Evolutionary conservation across 495 filamentous ascomycete species (phyloP).

Genomic region (Annulohypoxylon nitens): DNA sequence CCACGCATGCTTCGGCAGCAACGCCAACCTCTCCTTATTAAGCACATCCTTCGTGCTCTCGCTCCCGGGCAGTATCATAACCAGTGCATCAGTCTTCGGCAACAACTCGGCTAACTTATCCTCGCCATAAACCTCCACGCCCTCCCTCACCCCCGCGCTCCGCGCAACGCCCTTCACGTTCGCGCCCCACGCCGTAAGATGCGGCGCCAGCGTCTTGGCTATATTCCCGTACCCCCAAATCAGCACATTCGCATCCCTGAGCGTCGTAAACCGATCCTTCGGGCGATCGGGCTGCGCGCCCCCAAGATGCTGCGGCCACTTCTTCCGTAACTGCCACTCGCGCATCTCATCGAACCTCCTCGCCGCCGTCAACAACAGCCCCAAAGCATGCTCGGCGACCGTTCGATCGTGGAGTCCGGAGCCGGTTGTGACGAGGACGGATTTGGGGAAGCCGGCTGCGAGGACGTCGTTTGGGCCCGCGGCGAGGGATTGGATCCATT

Average conservation of each 20-base stretch:
- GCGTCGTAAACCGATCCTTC: slow-evolving; percentile 63
- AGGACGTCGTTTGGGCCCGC: slow-evolving; percentile 74
- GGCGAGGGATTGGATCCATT: slow-evolving; percentile 72
- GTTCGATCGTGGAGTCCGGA: slow-evolving; percentile 71
- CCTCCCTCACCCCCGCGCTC: slow-evolving; percentile 70
- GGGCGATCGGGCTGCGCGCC: slow-evolving; percentile 67
- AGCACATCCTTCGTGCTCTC: slow-evolving; percentile 81
- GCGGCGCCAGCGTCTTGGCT: slow-evolving; percentile 78
- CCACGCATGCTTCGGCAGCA: slow-evolving; percentile 83
- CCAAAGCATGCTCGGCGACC: slow-evolving; percentile 71
- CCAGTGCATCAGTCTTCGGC: slow-evolving; percentile 76
- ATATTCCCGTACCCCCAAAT: slow-evolving; percentile 92
- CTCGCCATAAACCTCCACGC: slow-evolving; percentile 64
- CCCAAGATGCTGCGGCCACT: slow-evolving; percentile 70
- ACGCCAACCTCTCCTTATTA: slow-evolving; percentile 70
- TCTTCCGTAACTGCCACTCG: slow-evolving; percentile 64
- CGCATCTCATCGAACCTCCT: slow-evolving; percentile 70
- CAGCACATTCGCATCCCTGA: slow-evolving; percentile 62
- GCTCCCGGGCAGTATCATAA: slow-evolving; percentile 76
- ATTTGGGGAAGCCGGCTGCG: slow-evolving; percentile 63
- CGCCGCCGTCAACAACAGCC: slow-evolving; percentile 63
- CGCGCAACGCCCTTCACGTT: slow-evolving; percentile 61
- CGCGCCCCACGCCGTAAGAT: slow-evolving; percentile 70
- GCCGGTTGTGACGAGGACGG: slow-evolving; percentile 65
- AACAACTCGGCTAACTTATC: slow-evolving; percentile 68